Evolutionary conservation across 768 basidiomycete genomes (phyloP).

Genomic region (Russula lepida): DNA sequence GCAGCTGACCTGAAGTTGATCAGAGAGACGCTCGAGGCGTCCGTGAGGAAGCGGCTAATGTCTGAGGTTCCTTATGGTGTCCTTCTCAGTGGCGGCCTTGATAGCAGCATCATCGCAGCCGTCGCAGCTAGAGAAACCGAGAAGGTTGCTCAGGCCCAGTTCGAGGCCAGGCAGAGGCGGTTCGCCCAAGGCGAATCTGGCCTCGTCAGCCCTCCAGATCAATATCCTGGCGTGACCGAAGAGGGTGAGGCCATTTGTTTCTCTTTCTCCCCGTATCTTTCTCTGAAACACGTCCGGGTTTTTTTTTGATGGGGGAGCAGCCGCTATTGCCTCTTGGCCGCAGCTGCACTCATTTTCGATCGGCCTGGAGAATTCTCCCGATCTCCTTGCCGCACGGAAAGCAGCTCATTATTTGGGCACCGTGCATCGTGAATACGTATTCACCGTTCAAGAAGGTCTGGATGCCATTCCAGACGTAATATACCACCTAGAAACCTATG

Average conservation of each 20-base stretch:
- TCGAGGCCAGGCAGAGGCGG: conserved; percentile 57
- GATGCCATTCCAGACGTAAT: conserved; percentile 98
- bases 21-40: conserved; percentile 77
- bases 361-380: conserved; percentile 90
- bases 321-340: conserved; percentile 82
- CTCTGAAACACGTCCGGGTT: not conserved
- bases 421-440: conserved; percentile 94
- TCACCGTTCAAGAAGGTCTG: conserved; percentile 95
- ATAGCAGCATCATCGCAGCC: conserved; percentile 91
- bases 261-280: not conserved
- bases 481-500: conserved; percentile 96
- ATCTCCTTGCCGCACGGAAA: conserved; percentile 87
- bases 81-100: conserved; percentile 88
- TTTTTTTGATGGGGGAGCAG: conserved; percentile 29
- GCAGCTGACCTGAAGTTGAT: conserved; percentile 58
- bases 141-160: conserved; percentile 74
- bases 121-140: conserved; percentile 95
- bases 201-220: conserved; percentile 44
- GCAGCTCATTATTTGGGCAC: conserved; percentile 92
- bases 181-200: conserved; percentile 47
- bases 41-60: conserved; percentile 94
- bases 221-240: conserved; percentile 37
- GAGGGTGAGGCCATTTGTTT: conserved; percentile 35
- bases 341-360: conserved; percentile 97
- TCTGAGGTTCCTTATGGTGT: conserved; percentile 98